A percentile compares a stretch with the other conserved stretches of the same genome.
phyloP scores from a whole-genome alignment of 1,284 basidiomycete genomes.

The Coniferiporia weirii region DNA sequence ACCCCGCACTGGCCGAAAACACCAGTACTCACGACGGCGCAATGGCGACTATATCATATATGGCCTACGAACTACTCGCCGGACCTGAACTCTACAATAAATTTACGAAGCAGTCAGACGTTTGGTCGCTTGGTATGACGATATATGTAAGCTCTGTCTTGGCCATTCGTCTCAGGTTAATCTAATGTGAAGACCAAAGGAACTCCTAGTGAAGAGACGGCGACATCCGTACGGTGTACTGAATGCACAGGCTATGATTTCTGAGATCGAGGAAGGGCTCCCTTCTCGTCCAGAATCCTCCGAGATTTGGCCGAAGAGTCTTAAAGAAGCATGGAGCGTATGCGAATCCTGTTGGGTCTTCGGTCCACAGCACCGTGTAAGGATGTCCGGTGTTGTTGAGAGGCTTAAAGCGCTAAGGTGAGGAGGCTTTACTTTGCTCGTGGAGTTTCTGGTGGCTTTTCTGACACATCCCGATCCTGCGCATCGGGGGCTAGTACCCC shows the following conservation, averaged over 20 bases:
- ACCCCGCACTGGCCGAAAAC: no score
- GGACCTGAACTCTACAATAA: not conserved
- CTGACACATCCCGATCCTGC: no score
- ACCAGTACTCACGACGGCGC: not conserved
- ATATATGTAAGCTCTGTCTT: not conserved
- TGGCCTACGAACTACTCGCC: not conserved
- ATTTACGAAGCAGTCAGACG: conserved; percentile 6
- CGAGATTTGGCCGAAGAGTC: not conserved
- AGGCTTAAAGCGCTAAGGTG: no score
- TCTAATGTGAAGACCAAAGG: not conserved
- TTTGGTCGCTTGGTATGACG: conserved; percentile 15
- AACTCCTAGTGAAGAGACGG: not conserved
- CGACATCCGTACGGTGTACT: not conserved
- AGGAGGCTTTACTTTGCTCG: no score
- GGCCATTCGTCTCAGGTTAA: not conserved
- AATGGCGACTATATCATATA: conserved; percentile 2
- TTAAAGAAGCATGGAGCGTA: not conserved
- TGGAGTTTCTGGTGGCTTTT: no score
- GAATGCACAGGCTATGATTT: not conserved
- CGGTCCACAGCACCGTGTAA: no score
- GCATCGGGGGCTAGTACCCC: no score
- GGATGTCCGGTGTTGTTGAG: no score
- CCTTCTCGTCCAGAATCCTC: not conserved
- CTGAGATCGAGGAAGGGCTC: not conserved
- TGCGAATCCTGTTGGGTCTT: not conserved